Percentiles rank a stretch among this genome's conserved stretches.
Conservation (phyloP, 2,329 filamentous ascomycete species). For the Dendrostoma leiphaemia region DNA sequence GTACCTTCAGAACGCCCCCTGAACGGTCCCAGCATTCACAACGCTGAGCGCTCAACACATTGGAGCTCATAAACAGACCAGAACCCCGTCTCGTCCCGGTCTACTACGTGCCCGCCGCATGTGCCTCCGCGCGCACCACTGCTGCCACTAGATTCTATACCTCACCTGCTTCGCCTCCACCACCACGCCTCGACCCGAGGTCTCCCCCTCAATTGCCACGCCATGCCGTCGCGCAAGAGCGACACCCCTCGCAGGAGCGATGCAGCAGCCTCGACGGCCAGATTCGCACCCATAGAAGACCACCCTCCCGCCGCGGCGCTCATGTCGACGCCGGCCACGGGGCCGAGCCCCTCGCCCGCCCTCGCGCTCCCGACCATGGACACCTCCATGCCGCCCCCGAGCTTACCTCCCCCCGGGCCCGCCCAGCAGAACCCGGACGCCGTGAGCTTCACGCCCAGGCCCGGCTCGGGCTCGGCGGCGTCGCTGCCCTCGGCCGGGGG, state of each 20-base stretch:
- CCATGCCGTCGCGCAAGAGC: slow-evolving; percentile 57
- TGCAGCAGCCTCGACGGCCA: slow-evolving; percentile 44
- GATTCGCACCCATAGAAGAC: slow-evolving; percentile 44
- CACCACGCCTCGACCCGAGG: too few relatives aligned
- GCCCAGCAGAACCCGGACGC: slow-evolving; percentile 16
- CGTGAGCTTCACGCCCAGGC: slow-evolving; percentile 20
- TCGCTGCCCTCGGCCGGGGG: slow-evolving; percentile 4
- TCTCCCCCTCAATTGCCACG: slow-evolving; percentile 6
- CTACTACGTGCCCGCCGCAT: too few relatives aligned
- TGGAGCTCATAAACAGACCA: too few relatives aligned
- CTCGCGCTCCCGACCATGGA: slow-evolving; percentile 23
- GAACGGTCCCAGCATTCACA: too few relatives aligned
- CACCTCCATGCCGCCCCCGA: slow-evolving; percentile 19
- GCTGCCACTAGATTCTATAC: too few relatives aligned
- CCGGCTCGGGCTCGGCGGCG: slow-evolving; percentile 25
- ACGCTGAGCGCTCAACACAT: too few relatives aligned
- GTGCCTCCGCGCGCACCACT: too few relatives aligned
- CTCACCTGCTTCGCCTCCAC: too few relatives aligned
- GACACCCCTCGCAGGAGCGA: slow-evolving; percentile 45
- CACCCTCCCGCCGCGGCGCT: slow-evolving; percentile 23
- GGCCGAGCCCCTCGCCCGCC: slow-evolving; percentile 21
- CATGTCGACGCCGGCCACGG: slow-evolving; percentile 17
- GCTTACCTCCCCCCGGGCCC: slow-evolving; percentile 21
- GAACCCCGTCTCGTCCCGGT: too few relatives aligned
- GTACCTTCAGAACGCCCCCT: too few relatives aligned